Percentiles rank a stretch among this genome's conserved stretches.
Evolutionary conservation across 805 yeast genomes (phyloP).

Genomic region (Metschnikowia borealis): DNA sequence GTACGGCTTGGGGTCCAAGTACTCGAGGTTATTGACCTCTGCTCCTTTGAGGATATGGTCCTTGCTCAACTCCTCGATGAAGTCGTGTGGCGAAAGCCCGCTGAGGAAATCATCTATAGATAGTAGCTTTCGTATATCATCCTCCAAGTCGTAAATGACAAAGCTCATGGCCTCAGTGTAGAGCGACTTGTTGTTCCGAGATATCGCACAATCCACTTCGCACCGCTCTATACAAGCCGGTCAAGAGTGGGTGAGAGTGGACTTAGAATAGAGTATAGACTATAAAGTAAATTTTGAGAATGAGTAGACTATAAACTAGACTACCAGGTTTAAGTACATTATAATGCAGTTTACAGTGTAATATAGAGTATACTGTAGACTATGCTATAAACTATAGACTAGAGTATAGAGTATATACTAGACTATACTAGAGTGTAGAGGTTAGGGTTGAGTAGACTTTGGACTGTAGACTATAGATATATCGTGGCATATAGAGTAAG

Average conservation of each 20-base stretch:
- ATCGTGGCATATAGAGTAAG: no score
- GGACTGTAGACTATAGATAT: no score
- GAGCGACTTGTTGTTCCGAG: not conserved
- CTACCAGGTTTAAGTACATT: no score
- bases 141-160: conserved; percentile 59
- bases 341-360: not conserved
- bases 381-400: no score
- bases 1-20: conserved; percentile 88
- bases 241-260: not conserved
- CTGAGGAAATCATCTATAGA: conserved; percentile 61
- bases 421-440: no score
- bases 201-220: not conserved
- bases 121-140: conserved; percentile 53
- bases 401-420: no score
- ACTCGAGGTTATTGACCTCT: conserved; percentile 48
- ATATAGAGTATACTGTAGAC: not conserved
- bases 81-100: conserved; percentile 71
- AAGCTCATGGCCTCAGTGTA: conserved; percentile 29
- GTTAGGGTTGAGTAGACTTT: no score
- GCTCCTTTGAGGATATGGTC: conserved; percentile 54
- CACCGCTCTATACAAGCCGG: not conserved
- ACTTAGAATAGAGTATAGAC: no score
- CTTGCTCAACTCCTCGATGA: conserved; percentile 73
- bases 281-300: no score
- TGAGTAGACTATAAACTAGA: no score